A percentile compares a stretch with the other conserved stretches of the same genome.
Evolutionary conservation across 257 asterid species (phyloP).

Genomic region (Solanum corneliomulleri): DNA sequence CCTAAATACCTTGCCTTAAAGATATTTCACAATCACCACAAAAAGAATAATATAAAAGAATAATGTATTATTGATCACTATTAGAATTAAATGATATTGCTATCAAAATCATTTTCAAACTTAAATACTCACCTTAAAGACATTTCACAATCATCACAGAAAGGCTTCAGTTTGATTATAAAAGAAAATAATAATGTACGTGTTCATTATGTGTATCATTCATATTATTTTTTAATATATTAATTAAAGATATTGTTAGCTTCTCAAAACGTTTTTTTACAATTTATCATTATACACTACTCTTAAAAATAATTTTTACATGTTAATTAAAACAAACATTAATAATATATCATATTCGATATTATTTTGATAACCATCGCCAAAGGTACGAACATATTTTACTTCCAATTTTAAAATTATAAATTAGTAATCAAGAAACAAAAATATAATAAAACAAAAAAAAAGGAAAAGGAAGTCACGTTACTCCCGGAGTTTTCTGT

Average conservation of each 20-base stretch:
- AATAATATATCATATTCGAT: no score
- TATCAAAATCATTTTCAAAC: no score
- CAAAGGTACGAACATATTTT: neutral
- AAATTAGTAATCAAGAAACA: no score
- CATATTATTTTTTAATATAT: no score
- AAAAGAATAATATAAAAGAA: neutral
- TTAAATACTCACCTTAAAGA: neutral
- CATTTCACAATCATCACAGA: neutral
- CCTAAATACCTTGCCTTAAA: neutral
- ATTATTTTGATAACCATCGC: no score
- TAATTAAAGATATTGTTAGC: no score
- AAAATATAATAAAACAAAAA: neutral
- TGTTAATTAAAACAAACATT: rapidly evolving
- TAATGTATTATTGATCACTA: no score
- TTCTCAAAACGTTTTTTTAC: neutral
- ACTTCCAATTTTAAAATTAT: neutral
- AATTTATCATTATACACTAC: no score
- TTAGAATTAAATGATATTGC: no score
- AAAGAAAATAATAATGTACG: neutral
- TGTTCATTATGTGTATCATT: no score
- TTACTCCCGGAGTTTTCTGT: neutral
- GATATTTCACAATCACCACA: neutral
- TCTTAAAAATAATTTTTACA: no score
- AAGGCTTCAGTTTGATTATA: neutral
- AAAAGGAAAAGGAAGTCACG: neutral